Base-by-base conservation (phyloP, 495 filamentous ascomycete species). In the Neurospora sublineolata region DNA sequence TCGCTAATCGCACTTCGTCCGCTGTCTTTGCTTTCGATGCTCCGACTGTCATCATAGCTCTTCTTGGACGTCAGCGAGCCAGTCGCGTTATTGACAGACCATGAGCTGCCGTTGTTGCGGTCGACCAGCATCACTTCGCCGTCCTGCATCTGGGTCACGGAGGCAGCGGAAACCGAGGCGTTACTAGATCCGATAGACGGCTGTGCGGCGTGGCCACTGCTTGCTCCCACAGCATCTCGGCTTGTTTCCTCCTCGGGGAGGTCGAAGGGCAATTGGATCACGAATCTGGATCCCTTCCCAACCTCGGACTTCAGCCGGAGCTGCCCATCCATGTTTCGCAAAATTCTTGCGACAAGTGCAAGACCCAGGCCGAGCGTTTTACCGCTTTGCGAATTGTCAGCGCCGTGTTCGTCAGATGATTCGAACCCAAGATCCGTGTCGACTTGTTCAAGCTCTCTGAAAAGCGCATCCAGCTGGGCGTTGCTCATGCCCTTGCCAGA, bases 261-360 rank as follows among this genome's bases (percentile, higher is more conserved):
- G 8, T 87, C 82, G 70, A 94, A 92, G 4, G 89, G 89, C 42
- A 94, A 77, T 71, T 89, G 87, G 16, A 94, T 87, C 23, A 91
- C 86, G 75, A 98, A 96, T 37, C 91, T 86, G 38, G 93, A 94
- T 1, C 94, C 94, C 75, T 91, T 92, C 0, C 92, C 92, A 78
- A 91, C 87, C 78, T 97, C 93, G 0, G 94, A 97, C 74, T 94
- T 96, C 7, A 98, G 83, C 30, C 92, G 87, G 23, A 98, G 79
- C 72, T 97, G 94, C 0, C 94, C 94, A 70, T 94, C 89, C 91
- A 97, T 94, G 75, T 92, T 97, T n/a, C 88, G 87, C 27, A 97
- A 83, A 64, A 92, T 93, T 30, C 94, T 85, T 46, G 94, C 91
- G 3, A 97, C 94, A 14, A 96, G 83, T 2, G 94, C 94, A 36